Evolutionary conservation across 2,329 filamentous ascomycete species (phyloP), one percentile per base, ranked within the genome.

Genomic region (Acrodontium crateriforme): DNA sequence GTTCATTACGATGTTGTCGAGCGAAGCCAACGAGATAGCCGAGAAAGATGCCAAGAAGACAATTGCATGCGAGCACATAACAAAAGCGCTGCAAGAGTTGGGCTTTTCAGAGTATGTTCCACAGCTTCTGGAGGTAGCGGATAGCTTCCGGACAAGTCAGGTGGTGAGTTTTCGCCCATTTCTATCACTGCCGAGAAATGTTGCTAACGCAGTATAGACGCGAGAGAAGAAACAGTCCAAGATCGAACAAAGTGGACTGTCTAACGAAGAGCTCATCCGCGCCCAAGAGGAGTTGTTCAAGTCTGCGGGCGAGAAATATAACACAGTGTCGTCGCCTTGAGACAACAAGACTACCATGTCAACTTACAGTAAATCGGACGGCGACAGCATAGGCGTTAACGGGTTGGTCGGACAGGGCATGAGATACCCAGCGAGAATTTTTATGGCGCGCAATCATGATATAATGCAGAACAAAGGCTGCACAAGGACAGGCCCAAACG

Each of bases 11-110:
- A 72, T 98, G 47, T 80, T 98, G 44, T 94, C 85, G n/a, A 92
- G 83, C 25, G 87, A 98, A 61, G 89, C 89, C 37, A 98, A 98
- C 57, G 89, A 98, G 47, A 98, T 98, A 40, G 91, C 85, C 9
- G 89, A 98, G 55, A 93, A 93, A 57, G 89, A 98, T 50, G 83
- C 85, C 27, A 98, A 98, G 65, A 98, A 98, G 69, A 98, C 89
- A 3, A 98, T 98, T 45, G 87, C 87, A 9, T 92, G 83, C 55
- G 89, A 98, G 48, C 89, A 98, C 60, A 91, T 98, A 46, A 91
- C 87, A 49, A 87, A 87, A 50, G 89, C 89, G 1, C 69, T 98
- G 22, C 80, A 87, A 45, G 81, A 92, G 46, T 71, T 98, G 12
- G 89, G 87, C 2, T 98, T 95, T 54, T 69, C 75, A 7, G 84